phyloP scores from a whole-genome alignment of 495 filamentous ascomycete species.

The Evansstolkia leycettana region DNA sequence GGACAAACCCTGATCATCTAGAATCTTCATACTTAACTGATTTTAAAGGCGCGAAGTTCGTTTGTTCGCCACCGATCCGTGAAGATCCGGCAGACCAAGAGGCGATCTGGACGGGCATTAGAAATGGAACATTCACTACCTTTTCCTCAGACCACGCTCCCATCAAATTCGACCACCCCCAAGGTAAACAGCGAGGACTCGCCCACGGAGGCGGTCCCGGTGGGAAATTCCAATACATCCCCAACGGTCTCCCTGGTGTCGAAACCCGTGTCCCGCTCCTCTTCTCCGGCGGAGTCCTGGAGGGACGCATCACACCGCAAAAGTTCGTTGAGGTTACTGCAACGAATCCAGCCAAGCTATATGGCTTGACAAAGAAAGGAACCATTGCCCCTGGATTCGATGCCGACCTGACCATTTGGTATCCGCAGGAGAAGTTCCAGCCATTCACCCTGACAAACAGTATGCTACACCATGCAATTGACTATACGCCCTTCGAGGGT shows the following conservation, averaged over 20 bases:
- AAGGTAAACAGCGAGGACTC: constrained; percentile 24
- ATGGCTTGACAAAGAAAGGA: constrained; percentile 46
- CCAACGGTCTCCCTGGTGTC: constrained; percentile 48
- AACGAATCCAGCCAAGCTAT: constrained; percentile 48
- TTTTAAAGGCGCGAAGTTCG: constrained; percentile 43
- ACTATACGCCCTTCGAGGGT: constrained; percentile 53
- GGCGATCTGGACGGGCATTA: constrained; percentile 31
- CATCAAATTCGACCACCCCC: constrained; percentile 22
- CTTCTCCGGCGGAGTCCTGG: constrained; percentile 18
- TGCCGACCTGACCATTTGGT: constrained; percentile 35
- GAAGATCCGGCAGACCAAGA: constrained; percentile 22
- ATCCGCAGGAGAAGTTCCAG: constrained; percentile 18
- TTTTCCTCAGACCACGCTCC: constrained; percentile 32
- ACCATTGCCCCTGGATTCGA: constrained; percentile 40
- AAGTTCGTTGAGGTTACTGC: constrained; percentile 47
- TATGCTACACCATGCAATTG: constrained; percentile 45
- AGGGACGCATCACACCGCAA: constrained; percentile 32
- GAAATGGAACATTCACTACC: constrained; percentile 35
- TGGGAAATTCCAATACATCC: constrained; percentile 29
- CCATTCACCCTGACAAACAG: constrained; percentile 33
- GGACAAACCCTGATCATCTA: no score
- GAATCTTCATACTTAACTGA: no score
- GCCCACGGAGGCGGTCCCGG: no score
- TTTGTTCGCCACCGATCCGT: constrained; percentile 35
- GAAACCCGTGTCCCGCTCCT: constrained; percentile 44